Base-by-base conservation (phyloP, 2,329 filamentous ascomycete species). In the Cordyceps fumosorosea region DNA sequence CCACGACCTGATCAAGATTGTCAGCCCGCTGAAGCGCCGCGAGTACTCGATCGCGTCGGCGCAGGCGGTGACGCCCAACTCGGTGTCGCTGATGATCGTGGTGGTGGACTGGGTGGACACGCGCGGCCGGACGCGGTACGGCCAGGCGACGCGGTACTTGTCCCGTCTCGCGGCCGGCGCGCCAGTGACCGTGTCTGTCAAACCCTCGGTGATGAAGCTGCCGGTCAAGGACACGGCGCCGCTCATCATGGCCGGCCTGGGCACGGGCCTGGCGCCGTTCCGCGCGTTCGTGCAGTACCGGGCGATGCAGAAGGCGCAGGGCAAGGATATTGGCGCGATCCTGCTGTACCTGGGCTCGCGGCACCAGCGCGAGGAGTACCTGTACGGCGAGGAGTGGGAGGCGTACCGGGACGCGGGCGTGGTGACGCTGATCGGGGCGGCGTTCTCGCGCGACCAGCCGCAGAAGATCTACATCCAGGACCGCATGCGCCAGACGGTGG, bases 381-480 rank as follows among this genome's bases (percentile, higher is more conserved):
- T 97, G 64, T 99, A 98, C 72, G 95, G 95, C 65, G 95, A 99
- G 76, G 95, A 99, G 76, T 99, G 95, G 95, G 95, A 99, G 76
- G 95, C 95, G 0, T 99, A 99, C 77, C 86, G 95, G 72, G 93
- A 93, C 64, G 92, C 95, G 0, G 95, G 95, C 57, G 91, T 99
- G 69, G 93, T 99, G 74, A 99, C 95, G 0, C 84, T 96, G 48
- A 85, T 99, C 56, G 95, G 95, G 58, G 87, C 91, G 57, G 95
- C 95, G 50, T 99, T 99, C 82, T 96, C 91, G 63, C 89, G 95
- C 73, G 95, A 99, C 74, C 95, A 99, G 83, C 89, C 91, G 18
- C 84, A 97, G 80, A 99, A 99, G 87, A 96, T 99, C 67, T 99
- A 99, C 78, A 99, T 99, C 72, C 95, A 99, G 81, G 95, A 99